These are phyloP conservation scores for Phytophthora citrophthora DNA, from an alignment of 352 stramenopile species.

Conservation along the genomic window DNA sequence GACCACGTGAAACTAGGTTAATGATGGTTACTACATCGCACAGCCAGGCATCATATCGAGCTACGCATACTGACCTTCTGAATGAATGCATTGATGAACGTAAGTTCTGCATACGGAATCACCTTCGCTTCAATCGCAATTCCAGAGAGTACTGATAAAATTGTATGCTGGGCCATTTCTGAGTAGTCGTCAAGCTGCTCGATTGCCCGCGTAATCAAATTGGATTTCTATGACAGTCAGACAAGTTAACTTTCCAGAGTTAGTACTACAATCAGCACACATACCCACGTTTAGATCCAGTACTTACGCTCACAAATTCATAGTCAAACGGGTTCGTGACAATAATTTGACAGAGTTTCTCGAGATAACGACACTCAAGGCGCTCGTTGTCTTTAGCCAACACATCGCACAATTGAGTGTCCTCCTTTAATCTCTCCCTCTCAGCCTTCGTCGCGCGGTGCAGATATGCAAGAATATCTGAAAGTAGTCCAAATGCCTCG, in stretches of 20 bases:
- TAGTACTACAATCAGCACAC: not conserved
- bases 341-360: slow-evolving; percentile 58
- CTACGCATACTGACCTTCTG: slow-evolving; percentile 23
- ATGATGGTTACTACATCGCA: slow-evolving; percentile 8
- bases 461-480: slow-evolving; percentile 50
- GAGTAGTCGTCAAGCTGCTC: slow-evolving; percentile 48
- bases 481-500: slow-evolving; percentile 59
- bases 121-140: slow-evolving; percentile 64
- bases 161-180: slow-evolving; percentile 54
- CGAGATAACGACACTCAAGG: slow-evolving; percentile 57
- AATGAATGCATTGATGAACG: slow-evolving; percentile 42
- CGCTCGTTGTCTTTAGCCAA: slow-evolving; percentile 18
- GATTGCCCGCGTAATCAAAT: slow-evolving; percentile 47
- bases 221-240: slow-evolving; percentile 43
- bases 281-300: not conserved
- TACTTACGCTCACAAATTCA: slow-evolving; percentile 57
- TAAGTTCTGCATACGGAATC: slow-evolving; percentile 60
- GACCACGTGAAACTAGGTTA: slow-evolving; percentile 14
- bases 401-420: slow-evolving; percentile 4
- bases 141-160: slow-evolving; percentile 62
- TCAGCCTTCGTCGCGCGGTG: slow-evolving; percentile 28
- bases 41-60: not conserved
- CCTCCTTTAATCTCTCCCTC: not conserved
- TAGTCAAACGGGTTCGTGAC: slow-evolving; percentile 56
- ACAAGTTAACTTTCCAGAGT: not conserved